These are phyloP conservation scores for Sclerotinia subarctica DNA, from an alignment of 2,329 filamentous ascomycete species.

Conservation along the genomic window DNA sequence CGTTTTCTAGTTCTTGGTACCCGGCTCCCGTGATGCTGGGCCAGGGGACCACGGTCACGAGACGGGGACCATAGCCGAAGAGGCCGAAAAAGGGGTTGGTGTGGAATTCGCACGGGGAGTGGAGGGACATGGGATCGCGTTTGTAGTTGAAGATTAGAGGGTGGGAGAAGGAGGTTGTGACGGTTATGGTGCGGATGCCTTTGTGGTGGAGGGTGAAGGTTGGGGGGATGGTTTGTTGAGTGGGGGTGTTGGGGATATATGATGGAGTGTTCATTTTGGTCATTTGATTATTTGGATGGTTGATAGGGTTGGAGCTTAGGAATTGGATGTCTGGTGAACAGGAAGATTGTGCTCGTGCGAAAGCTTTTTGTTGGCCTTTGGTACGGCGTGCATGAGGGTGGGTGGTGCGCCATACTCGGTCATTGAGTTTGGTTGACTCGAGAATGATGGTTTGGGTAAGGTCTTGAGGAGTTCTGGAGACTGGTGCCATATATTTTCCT, in stretches of 20 bases:
- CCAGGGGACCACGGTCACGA: conserved; percentile 29
- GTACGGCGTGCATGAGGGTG: background rate
- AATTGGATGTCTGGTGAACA: background rate
- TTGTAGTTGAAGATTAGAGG: conserved; percentile 35
- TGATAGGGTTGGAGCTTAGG: too few species aligned
- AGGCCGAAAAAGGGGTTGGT: conserved; percentile 32
- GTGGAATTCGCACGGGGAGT: conserved; percentile 31
- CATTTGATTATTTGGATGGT: background rate
- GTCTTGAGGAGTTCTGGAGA: background rate
- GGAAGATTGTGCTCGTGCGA: background rate
- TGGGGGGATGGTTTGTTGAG: background rate
- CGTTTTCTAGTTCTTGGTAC: conserved; percentile 31
- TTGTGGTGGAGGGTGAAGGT: background rate
- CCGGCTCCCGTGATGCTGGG: conserved; percentile 16
- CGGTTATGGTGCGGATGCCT: conserved; percentile 21
- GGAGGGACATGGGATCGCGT: conserved; percentile 16
- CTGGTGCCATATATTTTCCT: background rate
- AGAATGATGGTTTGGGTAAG: conserved; percentile 14
- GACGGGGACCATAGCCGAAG: conserved; percentile 25
- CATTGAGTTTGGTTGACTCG: conserved; percentile 8
- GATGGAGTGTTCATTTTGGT: background rate
- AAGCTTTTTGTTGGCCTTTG: conserved; percentile 6
- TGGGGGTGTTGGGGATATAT: background rate
- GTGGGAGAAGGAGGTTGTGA: conserved; percentile 34
- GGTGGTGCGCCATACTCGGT: conserved; percentile 9